Evolutionary conservation across 2,329 filamentous ascomycete species (phyloP), one percentile per base, ranked within the genome.

Genomic region (Talaromyces sp.): DNA sequence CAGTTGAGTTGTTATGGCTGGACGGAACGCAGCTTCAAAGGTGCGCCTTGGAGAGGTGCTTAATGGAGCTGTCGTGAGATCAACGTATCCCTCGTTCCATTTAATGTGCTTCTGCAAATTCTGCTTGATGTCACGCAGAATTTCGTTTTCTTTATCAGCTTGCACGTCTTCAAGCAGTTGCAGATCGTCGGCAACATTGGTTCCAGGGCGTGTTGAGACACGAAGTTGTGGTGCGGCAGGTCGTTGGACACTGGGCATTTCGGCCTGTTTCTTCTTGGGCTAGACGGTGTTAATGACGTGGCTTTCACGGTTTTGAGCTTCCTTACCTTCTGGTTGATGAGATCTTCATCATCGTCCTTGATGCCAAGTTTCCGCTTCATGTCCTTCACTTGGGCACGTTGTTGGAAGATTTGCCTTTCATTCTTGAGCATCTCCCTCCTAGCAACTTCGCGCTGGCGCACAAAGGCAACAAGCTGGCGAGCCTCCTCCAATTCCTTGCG

Each of bases 301-400:
- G 1, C 49, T 13, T 17, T 15, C 19, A n/a, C 11, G 13, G 15
- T 17, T 30, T 32, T 17, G 49, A 32, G 17, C 27, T 61, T 63
- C 73, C 84, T 75, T 81, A 93, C 91, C 85, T 95, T 96, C 75
- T 95, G 91, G 78, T 96, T 96, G 79, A 96, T 88, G 70, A 96
- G 84, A 73, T 97, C 92, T 70, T 98, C 93, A 71, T 98, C 95
- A 70, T 96, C 91, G 68, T 87, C 88, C 78, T 95, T 96, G 81
- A 98, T 93, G 69, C 89, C 88, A 66, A 97, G 85, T 71, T 90
- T 90, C 72, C 91, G 82, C 82, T 98, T 98, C 76, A 90, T 88
- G 67, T 93, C 88, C 81, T 96, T 96, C 68, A 98, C 84, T 72
- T 87, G 86, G 63, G 85, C 83, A 57, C 95, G 87, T 73, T 96